phyloP scores from a whole-genome alignment of 1,139 yeast genomes.

The Sugiyamaella sp. region DNA sequence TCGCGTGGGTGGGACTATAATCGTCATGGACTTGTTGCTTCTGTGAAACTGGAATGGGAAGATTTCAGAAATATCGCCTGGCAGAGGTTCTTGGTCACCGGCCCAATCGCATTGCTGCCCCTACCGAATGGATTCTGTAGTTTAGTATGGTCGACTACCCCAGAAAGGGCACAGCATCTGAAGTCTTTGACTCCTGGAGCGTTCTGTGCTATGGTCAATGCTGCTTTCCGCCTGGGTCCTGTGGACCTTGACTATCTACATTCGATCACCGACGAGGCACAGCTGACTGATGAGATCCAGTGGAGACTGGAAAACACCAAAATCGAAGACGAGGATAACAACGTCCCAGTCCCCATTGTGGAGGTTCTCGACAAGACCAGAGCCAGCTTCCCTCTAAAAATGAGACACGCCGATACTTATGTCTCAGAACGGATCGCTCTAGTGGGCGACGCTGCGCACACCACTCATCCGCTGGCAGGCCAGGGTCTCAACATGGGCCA shows the following conservation, averaged over 20 bases:
- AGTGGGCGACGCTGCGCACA: conserved; percentile 97
- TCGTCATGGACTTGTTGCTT: conserved; percentile 89
- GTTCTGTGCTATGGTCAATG: conserved; percentile 75
- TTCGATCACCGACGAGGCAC: conserved; percentile 45
- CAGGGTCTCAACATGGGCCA: conserved; percentile 99
- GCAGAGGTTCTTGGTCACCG: conserved; percentile 90
- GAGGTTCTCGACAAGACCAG: conserved; percentile 64
- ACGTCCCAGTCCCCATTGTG: conserved; percentile 67
- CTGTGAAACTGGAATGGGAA: conserved; percentile 71
- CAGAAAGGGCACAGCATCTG: conserved; percentile 68
- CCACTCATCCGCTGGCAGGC: conserved; percentile 97
- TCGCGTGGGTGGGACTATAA: conserved; percentile 92
- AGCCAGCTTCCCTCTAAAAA: conserved; percentile 85
- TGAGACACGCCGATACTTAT: conserved; percentile 91
- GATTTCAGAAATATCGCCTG: conserved; percentile 78
- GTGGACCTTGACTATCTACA: conserved; percentile 79
- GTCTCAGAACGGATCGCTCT: conserved; percentile 82
- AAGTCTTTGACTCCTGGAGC: conserved; percentile 60
- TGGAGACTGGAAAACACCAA: conserved; percentile 63
- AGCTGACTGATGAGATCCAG: conserved; percentile 52
- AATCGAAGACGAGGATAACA: conserved; percentile 50
- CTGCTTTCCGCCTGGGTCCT: conserved; percentile 77
- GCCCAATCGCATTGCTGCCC: conserved; percentile 92
- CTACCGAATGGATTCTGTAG: conserved; percentile 84
- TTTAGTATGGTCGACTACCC: conserved; percentile 89